Base-by-base conservation (phyloP, 345 rosid species). In the Salix arbutifolia region DNA sequence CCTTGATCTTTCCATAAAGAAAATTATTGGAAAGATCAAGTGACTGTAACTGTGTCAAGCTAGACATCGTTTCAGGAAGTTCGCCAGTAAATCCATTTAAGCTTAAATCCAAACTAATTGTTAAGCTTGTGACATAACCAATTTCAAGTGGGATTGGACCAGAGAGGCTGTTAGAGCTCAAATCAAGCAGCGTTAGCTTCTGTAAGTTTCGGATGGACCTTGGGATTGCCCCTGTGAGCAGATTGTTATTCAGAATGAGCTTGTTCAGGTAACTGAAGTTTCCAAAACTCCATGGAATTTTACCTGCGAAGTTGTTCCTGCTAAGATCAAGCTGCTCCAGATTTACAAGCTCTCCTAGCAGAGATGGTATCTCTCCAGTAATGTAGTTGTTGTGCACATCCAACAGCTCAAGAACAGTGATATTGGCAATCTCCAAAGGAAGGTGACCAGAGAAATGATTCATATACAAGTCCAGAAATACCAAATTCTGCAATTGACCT, bases 271-370 rank as follows among this genome's bases (percentile, higher is more conserved):
- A 93, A 80, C 92, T 91, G 73, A 96, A 81, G 85, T 93, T 93
- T 17, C 99, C 96, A 11, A 96, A 91, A 86, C 98, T 91, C 69
- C 69, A 46, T 0, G 98, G 97, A 73, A 91, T 90, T 79, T 82
- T 87, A 9, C 96, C 92, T 1, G 85, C 87, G 79, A 96, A 89
- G 86, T 92, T 90, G 86, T 96, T 96, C 77, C 93, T 86, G 82
- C 99, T 93, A 30, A 96, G 86, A 83, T 95, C 98, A 84, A 96
- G 96, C 86, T 90, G 98, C 93, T 96, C 99, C 44, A 96, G 83
- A 77, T 96, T 96, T 80, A 96, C 97, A 33, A 93, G 93, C 86
- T 91, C 90, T 76, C 98, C 98, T 16, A 96, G 77, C 82, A 90
- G 90, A 70, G 84, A 52, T 21, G 99, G 98, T 65, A 96, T 91